Evolutionary conservation across 176 grass and related monocot species (phyloP), one percentile per base, ranked within the genome.

Genomic region (Paspalum vaginatum): DNA sequence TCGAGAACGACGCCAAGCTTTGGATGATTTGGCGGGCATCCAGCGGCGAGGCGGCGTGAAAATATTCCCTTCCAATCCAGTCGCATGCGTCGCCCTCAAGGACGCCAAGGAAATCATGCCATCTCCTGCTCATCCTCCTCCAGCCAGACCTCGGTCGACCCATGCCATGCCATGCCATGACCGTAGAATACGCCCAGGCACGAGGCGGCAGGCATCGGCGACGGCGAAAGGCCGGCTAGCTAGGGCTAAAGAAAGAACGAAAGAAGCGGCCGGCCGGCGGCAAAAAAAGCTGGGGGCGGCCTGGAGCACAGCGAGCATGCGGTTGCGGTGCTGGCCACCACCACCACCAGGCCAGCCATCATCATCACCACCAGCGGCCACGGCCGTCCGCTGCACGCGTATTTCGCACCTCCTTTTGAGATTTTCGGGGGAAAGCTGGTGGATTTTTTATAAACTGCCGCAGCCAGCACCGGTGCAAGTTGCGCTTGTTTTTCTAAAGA

Each of bases 241-340:
- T n/a, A n/a, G n/a, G n/a, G n/a, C n/a, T n/a, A n/a, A n/a, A n/a
- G n/a, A n/a, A n/a, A n/a, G n/a, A n/a, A 57, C 72, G 47, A 74
- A 71, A 54, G n/a, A 32, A 52, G 65, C 21, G 54, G n/a, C 22
- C 22, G 42, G 82, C 70, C 68, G 68, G 68, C 68, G 68, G 68
- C 68, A 70, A 81, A 85, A 89, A 85, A 72, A 82, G 71, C 32
- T 32, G 32, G 71, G 87, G 82, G 80, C 76, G 81, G 47, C 59
- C 61, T 72, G 68, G 80, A 75, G 72, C 71, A 32, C 77, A 58
- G 87, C 83, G 83, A 25, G 83, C 83, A 65, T 18, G 80, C 80
- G 69, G 80, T 79, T 18, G 80, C 80, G 69, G 80, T 79, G 77
- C 61, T 16, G 80, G 25, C 68, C 62, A 57, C 7, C 74, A 82